A percentile compares a stretch with the other conserved stretches of the same genome.
Evolutionary conservation across 306 rosid genomes (phyloP).

Genomic region (Quillaja saponaria): DNA sequence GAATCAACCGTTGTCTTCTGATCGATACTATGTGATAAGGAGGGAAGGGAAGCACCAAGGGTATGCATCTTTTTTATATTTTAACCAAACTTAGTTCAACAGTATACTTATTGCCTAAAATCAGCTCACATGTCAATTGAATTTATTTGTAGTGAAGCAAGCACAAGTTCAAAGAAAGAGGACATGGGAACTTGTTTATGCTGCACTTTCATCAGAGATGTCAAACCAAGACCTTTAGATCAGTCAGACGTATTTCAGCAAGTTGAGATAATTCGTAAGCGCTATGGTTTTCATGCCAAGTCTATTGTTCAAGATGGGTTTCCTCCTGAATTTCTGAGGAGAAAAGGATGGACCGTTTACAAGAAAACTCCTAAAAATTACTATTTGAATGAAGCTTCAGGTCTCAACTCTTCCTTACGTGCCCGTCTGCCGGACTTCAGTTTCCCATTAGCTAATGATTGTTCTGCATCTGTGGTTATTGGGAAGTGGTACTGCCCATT

Average conservation of each 20-base stretch:
- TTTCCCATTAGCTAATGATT: constrained; percentile 13
- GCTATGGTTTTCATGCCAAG: constrained; percentile 37
- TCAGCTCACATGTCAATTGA: too few species aligned
- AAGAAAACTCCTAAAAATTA: constrained; percentile 7
- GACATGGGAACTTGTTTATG: constrained; percentile 19
- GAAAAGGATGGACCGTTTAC: constrained; percentile 33
- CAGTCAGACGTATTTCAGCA: constrained; percentile 31
- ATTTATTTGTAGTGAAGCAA: constrained; percentile 31
- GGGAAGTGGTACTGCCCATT: constrained; percentile 55
- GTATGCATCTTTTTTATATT: constrained; percentile 7
- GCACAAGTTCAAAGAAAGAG: constrained; percentile 36
- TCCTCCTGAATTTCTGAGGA: constrained; percentile 41
- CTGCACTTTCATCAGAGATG: constrained; percentile 29
- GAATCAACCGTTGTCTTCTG: neutral
- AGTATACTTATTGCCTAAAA: too few species aligned
- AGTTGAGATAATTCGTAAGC: constrained; percentile 21
- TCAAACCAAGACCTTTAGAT: constrained; percentile 33
- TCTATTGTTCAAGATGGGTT: constrained; percentile 36
- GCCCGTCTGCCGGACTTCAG: constrained; percentile 34
- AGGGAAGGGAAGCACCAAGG: constrained; percentile 18
- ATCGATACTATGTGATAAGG: constrained; percentile 4
- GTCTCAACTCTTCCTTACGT: constrained; percentile 33
- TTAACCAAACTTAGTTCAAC: too few species aligned
- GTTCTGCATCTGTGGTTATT: constrained; percentile 30
- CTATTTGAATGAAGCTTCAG: constrained; percentile 37